Evolutionary conservation across 176 grass and related monocot species (phyloP), one percentile per base, ranked within the genome.

Genomic region (Phyllostachys edulis): DNA sequence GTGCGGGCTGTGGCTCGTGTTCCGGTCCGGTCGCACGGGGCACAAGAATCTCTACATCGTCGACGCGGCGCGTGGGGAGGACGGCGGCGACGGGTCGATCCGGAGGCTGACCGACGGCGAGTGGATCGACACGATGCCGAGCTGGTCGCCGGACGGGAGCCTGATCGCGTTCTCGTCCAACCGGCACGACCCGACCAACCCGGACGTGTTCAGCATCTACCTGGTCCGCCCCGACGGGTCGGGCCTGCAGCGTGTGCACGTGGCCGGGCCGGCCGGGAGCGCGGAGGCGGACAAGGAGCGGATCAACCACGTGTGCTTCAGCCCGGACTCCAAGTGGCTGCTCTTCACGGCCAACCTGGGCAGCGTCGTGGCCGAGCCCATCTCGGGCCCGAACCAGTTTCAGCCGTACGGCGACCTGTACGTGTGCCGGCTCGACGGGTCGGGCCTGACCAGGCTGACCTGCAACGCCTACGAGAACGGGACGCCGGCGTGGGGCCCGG

Each of bases 291-390:
- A 87, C 50, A 88, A 67, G 89, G 95, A 98, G 80, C 78, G 95
- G 82, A 88, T 98, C 82, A 95, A 98, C 87, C 95, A 98, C 71
- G 92, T 98, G 63, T 94, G 92, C 87, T 98, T 98, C 84, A 95
- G 95, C 80, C 87, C 90, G 45, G 87, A 93, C 85, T 88, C 90
- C 27, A 36, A 34, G 71, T 98, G 95, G 91, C 89, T 98, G 26
- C 60, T 98, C 36, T 98, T 98, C 92, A 92, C 95, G 29, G 87
- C 92, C 2, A 98, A 98, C 76, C 50, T 98, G 4, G 90, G 87
- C 26, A 67, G 75, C 7, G 82, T 98, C 1, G 14, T 88, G 27
- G 92, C 87, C 17, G 92, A 98, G 82, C 84, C 95, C 36, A 47
- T 98, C 9, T 82, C 90, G 0, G 77, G 75, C 40, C 90, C 95